A percentile compares a stretch with the other conserved stretches of the same genome.
Evolutionary conservation across 108 stramenopile species (phyloP).

Genomic region (Parmales sp.): DNA sequence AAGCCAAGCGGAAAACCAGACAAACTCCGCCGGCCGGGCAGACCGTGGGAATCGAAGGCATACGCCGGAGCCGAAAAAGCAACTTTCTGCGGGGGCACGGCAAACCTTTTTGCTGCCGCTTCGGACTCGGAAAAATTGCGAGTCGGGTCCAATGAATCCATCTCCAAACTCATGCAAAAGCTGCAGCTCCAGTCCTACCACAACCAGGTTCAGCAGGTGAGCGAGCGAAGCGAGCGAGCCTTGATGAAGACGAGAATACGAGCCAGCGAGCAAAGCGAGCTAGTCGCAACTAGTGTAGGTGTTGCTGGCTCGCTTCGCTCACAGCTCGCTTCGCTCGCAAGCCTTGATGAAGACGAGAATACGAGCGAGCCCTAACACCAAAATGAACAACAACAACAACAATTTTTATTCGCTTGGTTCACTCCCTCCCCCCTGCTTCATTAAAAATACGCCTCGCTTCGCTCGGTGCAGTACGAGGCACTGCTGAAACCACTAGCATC

Average conservation of each 20-base stretch:
- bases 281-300: too few species aligned
- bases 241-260: too few species aligned
- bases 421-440: too few species aligned
- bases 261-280: too few species aligned
- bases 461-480: slow-evolving; percentile 23
- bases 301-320: too few species aligned
- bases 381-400: too few species aligned
- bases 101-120: slow-evolving; percentile 8
- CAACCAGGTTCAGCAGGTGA: slow-evolving; percentile 13
- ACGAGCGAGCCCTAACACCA: too few species aligned
- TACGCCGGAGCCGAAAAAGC: background rate
- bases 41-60: background rate
- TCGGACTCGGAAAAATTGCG: slow-evolving; percentile 1
- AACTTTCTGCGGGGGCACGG: slow-evolving; percentile 1
- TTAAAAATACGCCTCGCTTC: too few species aligned
- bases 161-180: background rate
- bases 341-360: too few species aligned
- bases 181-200: slow-evolving; percentile 11
- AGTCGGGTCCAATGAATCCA: background rate
- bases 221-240: too few species aligned
- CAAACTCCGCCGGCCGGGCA: background rate
- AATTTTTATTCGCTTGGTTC: too few species aligned
- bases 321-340: too few species aligned
- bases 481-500: slow-evolving; percentile 11
- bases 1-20: slow-evolving; percentile 16